These are phyloP conservation scores for Populus pruinosa DNA, from an alignment of 345 rosid species.

Conservation along the genomic window DNA sequence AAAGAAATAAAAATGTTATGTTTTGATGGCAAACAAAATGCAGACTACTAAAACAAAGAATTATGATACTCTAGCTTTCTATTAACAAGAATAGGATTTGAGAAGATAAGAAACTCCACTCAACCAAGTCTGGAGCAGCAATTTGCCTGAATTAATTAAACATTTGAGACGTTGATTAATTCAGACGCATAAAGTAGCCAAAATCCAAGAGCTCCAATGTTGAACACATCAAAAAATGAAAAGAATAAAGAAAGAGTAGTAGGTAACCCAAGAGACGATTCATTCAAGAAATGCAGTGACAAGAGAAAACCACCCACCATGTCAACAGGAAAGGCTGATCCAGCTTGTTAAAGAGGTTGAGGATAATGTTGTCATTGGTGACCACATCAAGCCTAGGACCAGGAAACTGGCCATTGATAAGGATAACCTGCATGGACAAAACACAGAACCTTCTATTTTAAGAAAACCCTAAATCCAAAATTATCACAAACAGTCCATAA, in stretches of 20 bases:
- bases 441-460: neutral
- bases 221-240: neutral
- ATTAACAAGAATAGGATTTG: too few relatives aligned
- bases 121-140: too few relatives aligned
- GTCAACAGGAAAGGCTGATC: conserved; percentile 94
- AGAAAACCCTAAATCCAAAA: neutral
- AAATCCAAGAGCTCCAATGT: neutral
- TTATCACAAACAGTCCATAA: neutral
- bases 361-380: conserved; percentile 85
- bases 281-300: neutral
- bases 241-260: neutral
- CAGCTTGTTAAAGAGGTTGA: conserved; percentile 86
- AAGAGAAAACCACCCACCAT: conserved; percentile 62
- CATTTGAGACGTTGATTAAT: neutral
- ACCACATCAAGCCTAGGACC: conserved; percentile 92
- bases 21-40: too few relatives aligned
- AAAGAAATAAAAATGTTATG: too few relatives aligned
- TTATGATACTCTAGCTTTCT: too few relatives aligned
- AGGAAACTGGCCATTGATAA: conserved; percentile 95
- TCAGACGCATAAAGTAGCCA: neutral
- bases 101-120: too few relatives aligned
- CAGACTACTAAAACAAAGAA: too few relatives aligned
- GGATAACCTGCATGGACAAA: conserved; percentile 57
- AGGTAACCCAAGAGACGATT: neutral
- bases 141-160: too few relatives aligned